These are phyloP conservation scores for Monilinia fructigena DNA, from an alignment of 2,329 filamentous ascomycete genomes.

Conservation along the genomic window DNA sequence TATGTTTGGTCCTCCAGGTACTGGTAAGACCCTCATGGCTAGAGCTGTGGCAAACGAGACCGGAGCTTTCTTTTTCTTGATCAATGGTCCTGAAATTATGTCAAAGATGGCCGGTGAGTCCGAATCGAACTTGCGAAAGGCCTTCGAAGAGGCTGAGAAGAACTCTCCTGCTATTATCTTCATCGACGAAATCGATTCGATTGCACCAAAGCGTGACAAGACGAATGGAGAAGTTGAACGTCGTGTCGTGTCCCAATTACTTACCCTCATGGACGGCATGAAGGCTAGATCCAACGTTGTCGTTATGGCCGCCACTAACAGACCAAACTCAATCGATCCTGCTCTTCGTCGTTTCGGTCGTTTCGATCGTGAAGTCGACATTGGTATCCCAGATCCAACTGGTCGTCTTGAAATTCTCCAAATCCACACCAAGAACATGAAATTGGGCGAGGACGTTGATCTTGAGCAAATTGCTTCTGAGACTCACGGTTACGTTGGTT, in stretches of 20 bases:
- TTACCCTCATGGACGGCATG: conserved; percentile 99
- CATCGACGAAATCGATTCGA: conserved; percentile 99
- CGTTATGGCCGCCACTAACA: conserved; percentile 98
- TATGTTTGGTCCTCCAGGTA: conserved; percentile 94
- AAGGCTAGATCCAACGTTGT: conserved; percentile 98
- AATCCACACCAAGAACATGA: conserved; percentile 99
- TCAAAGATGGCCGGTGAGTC: conserved; percentile 99
- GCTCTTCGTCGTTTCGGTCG: conserved; percentile 96
- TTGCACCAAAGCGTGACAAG: conserved; percentile 99
- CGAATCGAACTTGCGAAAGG: conserved; percentile 95
- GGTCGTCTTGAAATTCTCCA: conserved; percentile 98
- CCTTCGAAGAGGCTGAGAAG: conserved; percentile 99
- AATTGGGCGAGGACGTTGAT: conserved; percentile 93
- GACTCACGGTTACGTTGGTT: conserved; percentile 98
- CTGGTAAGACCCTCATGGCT: conserved; percentile 99
- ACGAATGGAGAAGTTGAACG: conserved; percentile 98
- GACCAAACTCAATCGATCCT: conserved; percentile 97
- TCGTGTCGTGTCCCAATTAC: conserved; percentile 94
- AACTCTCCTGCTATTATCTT: conserved; percentile 99
- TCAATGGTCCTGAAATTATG: conserved; percentile 99
- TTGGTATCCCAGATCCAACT: conserved; percentile 95
- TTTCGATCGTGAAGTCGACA: conserved; percentile 98
- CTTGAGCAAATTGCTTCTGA: conserved; percentile 94
- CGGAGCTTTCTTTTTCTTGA: conserved; percentile 98
- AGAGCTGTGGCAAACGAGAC: conserved; percentile 98